Conservation (phyloP, 805 yeast species). For the Naumovozyma castellii region DNA sequence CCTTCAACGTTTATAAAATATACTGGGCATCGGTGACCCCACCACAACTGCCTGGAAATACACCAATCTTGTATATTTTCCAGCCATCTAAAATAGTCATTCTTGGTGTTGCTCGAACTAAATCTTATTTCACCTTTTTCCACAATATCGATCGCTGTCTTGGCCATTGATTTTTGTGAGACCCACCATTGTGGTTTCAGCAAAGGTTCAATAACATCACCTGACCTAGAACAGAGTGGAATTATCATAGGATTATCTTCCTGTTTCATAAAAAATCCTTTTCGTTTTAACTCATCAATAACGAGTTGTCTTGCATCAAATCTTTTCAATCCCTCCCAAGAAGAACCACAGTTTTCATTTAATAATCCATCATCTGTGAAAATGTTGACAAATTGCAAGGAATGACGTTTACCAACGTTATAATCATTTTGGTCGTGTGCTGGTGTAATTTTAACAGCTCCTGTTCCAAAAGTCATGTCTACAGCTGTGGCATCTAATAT, state of each 20-base stretch:
- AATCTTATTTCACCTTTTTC: slow-evolving; percentile 68
- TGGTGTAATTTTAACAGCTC: slow-evolving; percentile 98
- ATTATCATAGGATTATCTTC: slow-evolving; percentile 91
- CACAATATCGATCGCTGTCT: slow-evolving; percentile 75
- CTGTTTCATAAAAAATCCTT: slow-evolving; percentile 68
- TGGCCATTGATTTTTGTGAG: slow-evolving; percentile 76
- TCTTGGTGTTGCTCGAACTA: slow-evolving; percentile 76
- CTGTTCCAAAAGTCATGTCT: slow-evolving; percentile 98
- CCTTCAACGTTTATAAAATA: slow-evolving; percentile 78
- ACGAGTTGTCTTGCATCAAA: slow-evolving; percentile 85
- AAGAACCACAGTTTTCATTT: slow-evolving; percentile 77
- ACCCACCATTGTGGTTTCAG: slow-evolving; percentile 99
- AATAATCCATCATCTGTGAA: slow-evolving; percentile 84
- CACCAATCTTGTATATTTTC: slow-evolving; percentile 98
- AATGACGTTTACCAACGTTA: slow-evolving; percentile 84
- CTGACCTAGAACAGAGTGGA: slow-evolving; percentile 90
- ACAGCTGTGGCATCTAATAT: slow-evolving; percentile 84
- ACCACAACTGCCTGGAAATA: slow-evolving; percentile 86
- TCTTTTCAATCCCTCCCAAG: slow-evolving; percentile 81
- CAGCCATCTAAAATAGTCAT: slow-evolving; percentile 89
- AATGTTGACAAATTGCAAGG: slow-evolving; percentile 76
- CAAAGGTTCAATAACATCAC: slow-evolving; percentile 90
- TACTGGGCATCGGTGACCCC: slow-evolving; percentile 98
- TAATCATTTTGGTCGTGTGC: slow-evolving; percentile 97
- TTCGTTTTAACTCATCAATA: slow-evolving; percentile 61